phyloP scores from a whole-genome alignment of 345 rosid species.

The Boechera stricta region DNA sequence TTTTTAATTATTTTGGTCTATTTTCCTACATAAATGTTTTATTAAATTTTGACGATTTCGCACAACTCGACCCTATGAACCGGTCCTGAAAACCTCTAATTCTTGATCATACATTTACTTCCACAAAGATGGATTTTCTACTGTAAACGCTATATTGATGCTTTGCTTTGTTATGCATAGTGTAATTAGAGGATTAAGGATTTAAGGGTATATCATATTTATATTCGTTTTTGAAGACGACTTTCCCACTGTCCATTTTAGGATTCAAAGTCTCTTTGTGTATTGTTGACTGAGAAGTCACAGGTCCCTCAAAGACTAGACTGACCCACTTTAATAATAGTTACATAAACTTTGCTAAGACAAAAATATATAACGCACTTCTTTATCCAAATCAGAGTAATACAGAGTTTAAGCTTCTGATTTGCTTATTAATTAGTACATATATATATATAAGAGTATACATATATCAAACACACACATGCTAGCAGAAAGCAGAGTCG shows the following conservation, averaged over 20 bases:
- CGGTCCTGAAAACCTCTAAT: too few relatives aligned
- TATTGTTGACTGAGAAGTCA: neutral
- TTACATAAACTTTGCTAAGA: neutral
- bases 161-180: neutral
- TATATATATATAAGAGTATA: neutral
- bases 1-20: neutral
- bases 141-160: neutral
- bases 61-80: neutral
- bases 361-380: neutral
- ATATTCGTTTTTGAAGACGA: neutral
- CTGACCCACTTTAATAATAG: neutral
- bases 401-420: neutral
- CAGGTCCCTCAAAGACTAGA: neutral
- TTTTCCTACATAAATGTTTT: neutral
- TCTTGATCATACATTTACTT: neutral
- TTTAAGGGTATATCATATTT: neutral
- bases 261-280: neutral
- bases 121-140: neutral
- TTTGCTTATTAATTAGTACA: constrained; percentile 4
- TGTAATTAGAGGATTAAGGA: neutral
- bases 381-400: neutral
- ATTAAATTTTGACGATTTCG: neutral
- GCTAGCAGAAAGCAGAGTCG: neutral
- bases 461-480: neutral
- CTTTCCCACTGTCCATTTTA: neutral